These are phyloP conservation scores for Diaporthe vexans DNA, from an alignment of 2,329 filamentous ascomycete genomes.

Conservation along the genomic window DNA sequence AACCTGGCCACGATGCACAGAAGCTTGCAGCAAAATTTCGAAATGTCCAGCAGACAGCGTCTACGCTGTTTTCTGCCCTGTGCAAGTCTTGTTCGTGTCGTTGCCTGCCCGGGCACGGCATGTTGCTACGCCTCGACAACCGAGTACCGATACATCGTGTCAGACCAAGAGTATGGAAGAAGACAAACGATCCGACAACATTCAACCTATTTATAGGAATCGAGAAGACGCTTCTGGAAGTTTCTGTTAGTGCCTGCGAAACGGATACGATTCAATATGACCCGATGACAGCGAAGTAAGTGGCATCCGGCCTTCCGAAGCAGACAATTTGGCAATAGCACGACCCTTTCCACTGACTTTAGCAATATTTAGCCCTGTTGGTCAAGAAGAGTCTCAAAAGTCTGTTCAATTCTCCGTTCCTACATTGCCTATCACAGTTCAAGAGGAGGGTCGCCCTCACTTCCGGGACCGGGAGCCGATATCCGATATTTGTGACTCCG, in stretches of 20 bases:
- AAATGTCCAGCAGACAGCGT: background rate
- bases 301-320: background rate
- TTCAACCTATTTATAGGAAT: conserved; percentile 8
- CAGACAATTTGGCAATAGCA: background rate
- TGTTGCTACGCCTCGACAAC: conserved; percentile 9
- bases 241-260: background rate
- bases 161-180: background rate
- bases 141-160: background rate
- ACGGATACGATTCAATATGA: background rate
- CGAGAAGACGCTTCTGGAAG: background rate
- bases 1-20: background rate
- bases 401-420: background rate
- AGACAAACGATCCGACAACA: background rate
- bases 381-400: background rate
- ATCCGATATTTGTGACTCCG: conserved; percentile 5
- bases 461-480: background rate
- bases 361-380: background rate
- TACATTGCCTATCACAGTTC: background rate
- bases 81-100: conserved; percentile 4
- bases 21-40: background rate
- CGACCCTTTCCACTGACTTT: background rate
- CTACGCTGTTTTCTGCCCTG: background rate
- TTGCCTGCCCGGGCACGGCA: background rate
- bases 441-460: background rate
- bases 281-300: background rate